phyloP scores from a whole-genome alignment of 2,329 filamentous ascomycete species.

The Colletotrichum somersetense region DNA sequence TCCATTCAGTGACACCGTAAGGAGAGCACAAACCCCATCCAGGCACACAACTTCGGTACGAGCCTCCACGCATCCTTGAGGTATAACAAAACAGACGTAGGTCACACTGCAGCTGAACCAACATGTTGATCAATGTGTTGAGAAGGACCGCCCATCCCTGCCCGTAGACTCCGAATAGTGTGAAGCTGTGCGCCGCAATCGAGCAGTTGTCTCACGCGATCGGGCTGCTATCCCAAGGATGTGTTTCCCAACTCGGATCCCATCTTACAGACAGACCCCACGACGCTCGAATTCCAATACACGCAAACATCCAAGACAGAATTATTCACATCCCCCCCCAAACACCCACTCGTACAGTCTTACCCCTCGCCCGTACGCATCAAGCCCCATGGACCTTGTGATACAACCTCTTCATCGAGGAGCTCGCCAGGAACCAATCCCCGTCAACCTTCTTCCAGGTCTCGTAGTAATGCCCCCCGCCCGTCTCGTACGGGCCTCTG shows the following conservation, averaged over 20 bases:
- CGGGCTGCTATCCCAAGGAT: background rate
- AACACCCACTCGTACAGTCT: background rate
- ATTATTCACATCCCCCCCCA: background rate
- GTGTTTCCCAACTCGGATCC: background rate
- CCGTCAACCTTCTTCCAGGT: slow-evolving; percentile 30
- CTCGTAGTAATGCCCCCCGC: slow-evolving; percentile 41
- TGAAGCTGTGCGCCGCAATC: background rate
- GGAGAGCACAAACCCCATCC: background rate
- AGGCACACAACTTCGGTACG: too few relatives aligned
- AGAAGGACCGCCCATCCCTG: background rate
- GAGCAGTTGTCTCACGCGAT: background rate
- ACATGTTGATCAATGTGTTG: background rate
- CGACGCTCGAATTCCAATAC: background rate
- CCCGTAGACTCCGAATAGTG: too few relatives aligned
- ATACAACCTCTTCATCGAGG: slow-evolving; percentile 37
- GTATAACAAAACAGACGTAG: background rate
- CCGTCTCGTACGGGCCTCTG: slow-evolving; percentile 2
- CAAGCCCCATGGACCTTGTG: slow-evolving; percentile 21
- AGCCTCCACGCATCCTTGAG: background rate
- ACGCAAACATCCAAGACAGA: slow-evolving; percentile 11
- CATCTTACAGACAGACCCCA: background rate
- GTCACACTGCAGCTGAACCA: background rate
- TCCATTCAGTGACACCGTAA: too few relatives aligned
- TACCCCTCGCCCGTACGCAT: background rate
- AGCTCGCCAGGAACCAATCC: slow-evolving; percentile 36